These are phyloP conservation scores for Auxenochlorella protothecoides DNA, from an alignment of 139 green algal species.

Conservation along the genomic window DNA sequence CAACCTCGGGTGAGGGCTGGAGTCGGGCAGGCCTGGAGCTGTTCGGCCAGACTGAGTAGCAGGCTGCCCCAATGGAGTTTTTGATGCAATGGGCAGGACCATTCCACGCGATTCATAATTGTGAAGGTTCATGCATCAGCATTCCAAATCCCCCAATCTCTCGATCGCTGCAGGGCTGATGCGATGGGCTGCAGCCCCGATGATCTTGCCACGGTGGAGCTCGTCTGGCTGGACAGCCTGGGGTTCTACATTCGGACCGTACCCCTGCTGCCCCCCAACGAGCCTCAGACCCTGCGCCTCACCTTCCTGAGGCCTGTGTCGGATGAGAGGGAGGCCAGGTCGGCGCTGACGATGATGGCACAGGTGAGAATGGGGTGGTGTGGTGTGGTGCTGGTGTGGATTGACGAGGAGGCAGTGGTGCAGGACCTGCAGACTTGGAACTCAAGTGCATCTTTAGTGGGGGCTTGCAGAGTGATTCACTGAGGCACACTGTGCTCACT, in stretches of 20 bases:
- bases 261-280: background rate
- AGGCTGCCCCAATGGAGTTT: background rate
- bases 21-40: background rate
- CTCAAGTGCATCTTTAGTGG: no score
- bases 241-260: constrained; percentile 62
- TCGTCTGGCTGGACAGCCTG: constrained; percentile 80
- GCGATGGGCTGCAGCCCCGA: constrained; percentile 13
- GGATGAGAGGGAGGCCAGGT: constrained; percentile 72
- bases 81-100: no score
- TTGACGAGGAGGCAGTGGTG: no score
- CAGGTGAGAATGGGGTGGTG: constrained; percentile 32
- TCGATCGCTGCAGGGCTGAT: constrained; percentile 2
- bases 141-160: no score
- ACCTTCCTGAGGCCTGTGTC: constrained; percentile 62
- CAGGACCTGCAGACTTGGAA: no score
- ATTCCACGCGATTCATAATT: no score
- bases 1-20: constrained; percentile 34
- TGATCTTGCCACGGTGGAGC: constrained; percentile 64
- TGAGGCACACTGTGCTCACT: no score
- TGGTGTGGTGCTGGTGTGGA: no score
- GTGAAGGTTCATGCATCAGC: no score
- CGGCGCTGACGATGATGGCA: constrained; percentile 78
- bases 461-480: no score
- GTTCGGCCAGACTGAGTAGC: background rate
- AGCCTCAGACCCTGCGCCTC: constrained; percentile 40